phyloP scores from a whole-genome alignment of 306 rosid genomes.

The Vicia villosa region DNA sequence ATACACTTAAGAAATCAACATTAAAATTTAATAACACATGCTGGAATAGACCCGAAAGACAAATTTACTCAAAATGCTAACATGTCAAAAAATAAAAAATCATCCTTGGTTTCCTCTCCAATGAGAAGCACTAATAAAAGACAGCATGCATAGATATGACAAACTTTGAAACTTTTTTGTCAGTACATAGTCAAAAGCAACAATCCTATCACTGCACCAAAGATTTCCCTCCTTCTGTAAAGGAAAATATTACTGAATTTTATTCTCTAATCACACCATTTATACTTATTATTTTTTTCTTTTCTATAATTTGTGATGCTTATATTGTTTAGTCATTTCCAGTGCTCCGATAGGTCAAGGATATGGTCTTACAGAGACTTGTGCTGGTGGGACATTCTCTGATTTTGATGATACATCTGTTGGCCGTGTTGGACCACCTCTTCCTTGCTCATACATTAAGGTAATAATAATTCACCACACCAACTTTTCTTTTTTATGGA shows the following conservation, averaged over 20 bases:
- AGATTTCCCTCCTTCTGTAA: neutral
- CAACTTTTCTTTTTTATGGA: conserved; percentile 2
- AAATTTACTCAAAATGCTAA: neutral
- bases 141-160: conserved; percentile 12
- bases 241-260: conserved; percentile 12
- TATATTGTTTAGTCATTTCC: conserved; percentile 46
- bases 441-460: conserved; percentile 93
- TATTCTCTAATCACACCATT: neutral
- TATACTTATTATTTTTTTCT: conserved; percentile 3
- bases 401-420: conserved; percentile 90
- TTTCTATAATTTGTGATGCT: conserved; percentile 10
- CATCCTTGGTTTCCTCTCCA: conserved; percentile 4
- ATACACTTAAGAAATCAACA: neutral
- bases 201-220: neutral
- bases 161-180: neutral
- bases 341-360: conserved; percentile 97
- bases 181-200: neutral
- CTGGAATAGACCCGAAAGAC: conserved; percentile 1
- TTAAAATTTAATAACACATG: neutral
- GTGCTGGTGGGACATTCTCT: conserved; percentile 94
- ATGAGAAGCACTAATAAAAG: neutral
- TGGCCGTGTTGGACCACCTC: conserved; percentile 97
- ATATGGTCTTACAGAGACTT: conserved; percentile 96
- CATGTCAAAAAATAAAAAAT: conserved; percentile 4
- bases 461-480: conserved; percentile 41